Conservation (phyloP, 1,284 basidiomycete genomes). For the Xerocomus nothofagi region DNA sequence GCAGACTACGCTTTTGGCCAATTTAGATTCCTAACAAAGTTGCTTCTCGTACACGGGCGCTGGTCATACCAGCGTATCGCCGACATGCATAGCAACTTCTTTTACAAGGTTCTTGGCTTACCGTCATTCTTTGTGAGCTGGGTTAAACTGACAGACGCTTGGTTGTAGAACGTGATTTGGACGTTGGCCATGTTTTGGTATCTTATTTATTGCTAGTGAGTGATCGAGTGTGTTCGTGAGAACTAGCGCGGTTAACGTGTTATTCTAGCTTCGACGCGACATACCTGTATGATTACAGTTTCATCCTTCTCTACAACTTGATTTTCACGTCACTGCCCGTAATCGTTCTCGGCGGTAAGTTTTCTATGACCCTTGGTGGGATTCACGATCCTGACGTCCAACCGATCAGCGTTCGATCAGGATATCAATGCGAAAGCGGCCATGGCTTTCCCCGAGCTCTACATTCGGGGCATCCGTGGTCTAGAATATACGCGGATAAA, state of each 20-base stretch:
- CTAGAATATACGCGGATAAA: constrained; percentile 89
- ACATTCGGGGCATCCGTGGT: constrained; percentile 89
- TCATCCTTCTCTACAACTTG: constrained; percentile 88
- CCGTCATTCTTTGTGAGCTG: not conserved
- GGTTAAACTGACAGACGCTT: not conserved
- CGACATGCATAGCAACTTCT: constrained; percentile 98
- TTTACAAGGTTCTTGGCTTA: constrained; percentile 79
- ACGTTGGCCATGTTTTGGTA: constrained; percentile 95
- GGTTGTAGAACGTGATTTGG: constrained; percentile 79
- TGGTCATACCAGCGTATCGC: constrained; percentile 97
- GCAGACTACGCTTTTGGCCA: constrained; percentile 98
- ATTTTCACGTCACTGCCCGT: constrained; percentile 94
- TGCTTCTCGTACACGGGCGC: constrained; percentile 92
- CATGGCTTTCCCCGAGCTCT: constrained; percentile 90
- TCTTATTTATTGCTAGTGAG: constrained; percentile 82
- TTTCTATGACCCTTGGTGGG: not conserved
- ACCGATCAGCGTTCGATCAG: constrained; percentile 82
- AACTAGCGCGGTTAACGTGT: constrained; percentile 11
- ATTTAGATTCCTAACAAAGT: constrained; percentile 91
- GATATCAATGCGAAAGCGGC: constrained; percentile 91
- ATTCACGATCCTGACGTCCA: constrained; percentile 6
- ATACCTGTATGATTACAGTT: constrained; percentile 95
- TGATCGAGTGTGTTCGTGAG: constrained; percentile 10
- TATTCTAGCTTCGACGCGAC: constrained; percentile 82
- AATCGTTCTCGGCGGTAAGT: constrained; percentile 81